A percentile compares a stretch with the other conserved stretches of the same genome.
phyloP scores from a whole-genome alignment of 1,284 basidiomycete species.

The Calocybe gambosa region DNA sequence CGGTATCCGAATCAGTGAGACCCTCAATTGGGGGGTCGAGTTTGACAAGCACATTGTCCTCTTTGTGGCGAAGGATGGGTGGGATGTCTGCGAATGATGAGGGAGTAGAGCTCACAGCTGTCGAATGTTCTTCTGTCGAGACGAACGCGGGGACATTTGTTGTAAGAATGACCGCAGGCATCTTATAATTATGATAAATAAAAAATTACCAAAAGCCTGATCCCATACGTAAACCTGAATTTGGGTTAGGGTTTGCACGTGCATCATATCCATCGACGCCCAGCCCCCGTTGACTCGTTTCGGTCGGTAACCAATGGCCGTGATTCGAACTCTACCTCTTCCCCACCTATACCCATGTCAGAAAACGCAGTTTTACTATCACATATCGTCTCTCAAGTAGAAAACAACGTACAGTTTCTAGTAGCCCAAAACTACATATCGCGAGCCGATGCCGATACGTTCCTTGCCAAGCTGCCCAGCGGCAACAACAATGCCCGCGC shows the following conservation, averaged over 20 bases:
- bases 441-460: slow-evolving; percentile 39
- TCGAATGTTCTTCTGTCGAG: slow-evolving; percentile 63
- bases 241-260: slow-evolving; percentile 17
- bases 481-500: slow-evolving; percentile 4
- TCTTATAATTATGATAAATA: slow-evolving; percentile 10
- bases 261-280: no score
- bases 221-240: slow-evolving; percentile 11
- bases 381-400: slow-evolving; percentile 62
- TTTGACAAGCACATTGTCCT: slow-evolving; percentile 59
- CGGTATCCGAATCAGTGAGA: slow-evolving; percentile 43
- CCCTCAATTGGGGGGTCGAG: slow-evolving; percentile 63
- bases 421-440: slow-evolving; percentile 47
- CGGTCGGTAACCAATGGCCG: neutral
- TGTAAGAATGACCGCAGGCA: slow-evolving; percentile 38
- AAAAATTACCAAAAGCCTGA: neutral
- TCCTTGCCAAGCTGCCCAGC: slow-evolving; percentile 40
- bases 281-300: no score
- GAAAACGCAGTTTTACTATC: slow-evolving; percentile 33
- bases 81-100: slow-evolving; percentile 77
- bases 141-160: slow-evolving; percentile 49
- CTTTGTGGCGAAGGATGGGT: slow-evolving; percentile 67
- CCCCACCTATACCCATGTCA: neutral
- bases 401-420: slow-evolving; percentile 61
- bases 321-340: neutral
- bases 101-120: slow-evolving; percentile 70